A percentile compares a stretch with the other conserved stretches of the same genome.
Evolutionary conservation across 1,139 yeast species (phyloP).

Genomic region (Meyerozyma elateridarum): DNA sequence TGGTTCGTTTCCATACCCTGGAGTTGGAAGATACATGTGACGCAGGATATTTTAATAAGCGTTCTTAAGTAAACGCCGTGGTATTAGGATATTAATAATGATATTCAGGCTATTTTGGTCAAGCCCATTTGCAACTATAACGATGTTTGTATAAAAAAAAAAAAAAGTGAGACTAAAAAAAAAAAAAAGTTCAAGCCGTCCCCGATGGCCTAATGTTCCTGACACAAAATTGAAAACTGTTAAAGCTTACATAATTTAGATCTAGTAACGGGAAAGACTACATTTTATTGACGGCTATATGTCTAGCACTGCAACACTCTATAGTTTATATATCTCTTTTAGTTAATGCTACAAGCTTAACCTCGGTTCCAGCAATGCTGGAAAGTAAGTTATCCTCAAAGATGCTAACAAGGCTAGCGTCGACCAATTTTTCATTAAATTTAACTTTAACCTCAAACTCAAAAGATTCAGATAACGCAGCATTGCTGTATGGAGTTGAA

Average conservation of each 20-base stretch:
- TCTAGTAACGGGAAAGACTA: no score
- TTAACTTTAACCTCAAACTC: conserved; percentile 43
- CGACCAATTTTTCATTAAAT: conserved; percentile 29
- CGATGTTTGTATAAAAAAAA: conserved; percentile 5
- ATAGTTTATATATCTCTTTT: no score
- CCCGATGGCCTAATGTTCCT: no score
- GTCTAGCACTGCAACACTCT: no score
- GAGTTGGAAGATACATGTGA: conserved; percentile 7
- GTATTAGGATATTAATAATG: no score
- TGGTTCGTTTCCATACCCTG: conserved; percentile 3
- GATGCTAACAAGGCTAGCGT: conserved; percentile 25
- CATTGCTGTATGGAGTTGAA: background rate
- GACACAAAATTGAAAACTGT: no score
- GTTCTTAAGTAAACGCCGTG: no score
- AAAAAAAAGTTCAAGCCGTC: no score
- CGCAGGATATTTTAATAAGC: no score
- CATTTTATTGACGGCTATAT: no score
- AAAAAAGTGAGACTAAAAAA: conserved; percentile 6
- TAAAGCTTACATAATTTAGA: no score
- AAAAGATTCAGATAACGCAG: conserved; percentile 11
- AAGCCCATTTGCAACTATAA: conserved; percentile 4
- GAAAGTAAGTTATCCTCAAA: conserved; percentile 14
- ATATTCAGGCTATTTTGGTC: background rate
- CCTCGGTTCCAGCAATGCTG: conserved; percentile 12
- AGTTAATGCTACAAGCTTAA: no score